Evolutionary conservation across 2,329 filamentous ascomycete species (phyloP).

Genomic region (Fusarium sp.): DNA sequence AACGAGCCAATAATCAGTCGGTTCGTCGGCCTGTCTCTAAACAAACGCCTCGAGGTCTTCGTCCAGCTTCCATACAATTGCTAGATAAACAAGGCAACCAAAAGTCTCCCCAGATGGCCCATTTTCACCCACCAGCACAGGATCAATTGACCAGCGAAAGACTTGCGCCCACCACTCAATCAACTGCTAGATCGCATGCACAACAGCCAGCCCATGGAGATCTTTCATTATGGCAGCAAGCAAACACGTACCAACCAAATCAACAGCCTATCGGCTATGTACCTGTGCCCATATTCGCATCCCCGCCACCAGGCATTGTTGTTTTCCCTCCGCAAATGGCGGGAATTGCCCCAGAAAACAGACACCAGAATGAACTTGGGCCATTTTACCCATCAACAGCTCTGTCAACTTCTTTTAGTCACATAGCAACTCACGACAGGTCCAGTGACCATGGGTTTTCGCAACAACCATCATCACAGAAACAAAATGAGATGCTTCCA

Average conservation of each 20-base stretch:
- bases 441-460: background rate
- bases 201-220: background rate
- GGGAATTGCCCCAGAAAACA: background rate
- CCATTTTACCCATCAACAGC: background rate
- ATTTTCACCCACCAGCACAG: background rate
- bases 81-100: background rate
- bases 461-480: background rate
- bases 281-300: background rate
- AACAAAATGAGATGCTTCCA: background rate
- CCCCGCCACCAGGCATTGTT: background rate
- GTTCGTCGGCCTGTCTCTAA: background rate
- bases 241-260: background rate
- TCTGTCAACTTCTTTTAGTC: background rate
- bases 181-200: background rate
- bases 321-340: background rate
- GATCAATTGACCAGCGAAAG: background rate
- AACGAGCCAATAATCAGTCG: slow-evolving; percentile 2
- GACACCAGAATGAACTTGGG: background rate
- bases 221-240: background rate
- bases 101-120: background rate
- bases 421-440: background rate
- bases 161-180: background rate
- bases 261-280: background rate
- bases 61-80: background rate
- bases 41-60: background rate